phyloP scores from a whole-genome alignment of 2,329 filamentous ascomycete genomes.

The Aspergillus unguis region DNA sequence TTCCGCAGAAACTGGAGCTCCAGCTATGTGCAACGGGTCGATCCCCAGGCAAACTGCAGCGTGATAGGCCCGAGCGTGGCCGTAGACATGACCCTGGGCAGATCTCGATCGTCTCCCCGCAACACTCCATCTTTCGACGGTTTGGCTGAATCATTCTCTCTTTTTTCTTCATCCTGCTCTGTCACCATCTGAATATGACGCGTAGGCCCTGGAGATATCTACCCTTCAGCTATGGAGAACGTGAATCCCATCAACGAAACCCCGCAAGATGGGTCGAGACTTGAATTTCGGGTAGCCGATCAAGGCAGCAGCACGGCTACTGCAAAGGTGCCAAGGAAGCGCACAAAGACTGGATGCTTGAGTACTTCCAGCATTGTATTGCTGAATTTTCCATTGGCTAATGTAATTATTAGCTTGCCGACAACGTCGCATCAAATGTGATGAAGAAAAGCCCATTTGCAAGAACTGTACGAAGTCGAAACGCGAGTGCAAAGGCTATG shows the following conservation, averaged over 20 bases:
- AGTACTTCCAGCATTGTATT: conserved; percentile 56
- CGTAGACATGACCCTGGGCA: not conserved
- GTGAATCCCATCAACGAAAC: conserved; percentile 6
- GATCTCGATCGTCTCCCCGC: conserved; percentile 1
- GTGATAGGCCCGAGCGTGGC: too few relatives aligned
- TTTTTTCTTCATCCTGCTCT: not conserved
- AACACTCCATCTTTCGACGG: not conserved
- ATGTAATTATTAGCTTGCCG: conserved; percentile 65
- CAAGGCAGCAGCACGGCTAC: conserved; percentile 18
- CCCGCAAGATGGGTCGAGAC: conserved; percentile 2
- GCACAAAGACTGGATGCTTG: conserved; percentile 89
- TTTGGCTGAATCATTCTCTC: not conserved
- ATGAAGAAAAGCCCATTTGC: conserved; percentile 64
- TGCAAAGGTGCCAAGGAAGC: conserved; percentile 52
- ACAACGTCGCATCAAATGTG: conserved; percentile 93
- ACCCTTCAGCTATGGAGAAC: conserved; percentile 13
- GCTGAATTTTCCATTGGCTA: conserved; percentile 22
- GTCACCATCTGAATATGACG: conserved; percentile 16
- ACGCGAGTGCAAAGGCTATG: conserved; percentile 45
- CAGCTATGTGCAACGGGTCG: too few relatives aligned
- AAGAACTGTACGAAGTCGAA: conserved; percentile 48
- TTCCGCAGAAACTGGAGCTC: too few relatives aligned
- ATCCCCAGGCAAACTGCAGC: too few relatives aligned
- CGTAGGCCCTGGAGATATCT: not conserved
- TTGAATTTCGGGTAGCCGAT: conserved; percentile 2